Evolutionary conservation across 73 alveolate genomes (phyloP), one percentile per base, ranked within the genome.

Genomic region (Paramecium tetraurelia): DNA sequence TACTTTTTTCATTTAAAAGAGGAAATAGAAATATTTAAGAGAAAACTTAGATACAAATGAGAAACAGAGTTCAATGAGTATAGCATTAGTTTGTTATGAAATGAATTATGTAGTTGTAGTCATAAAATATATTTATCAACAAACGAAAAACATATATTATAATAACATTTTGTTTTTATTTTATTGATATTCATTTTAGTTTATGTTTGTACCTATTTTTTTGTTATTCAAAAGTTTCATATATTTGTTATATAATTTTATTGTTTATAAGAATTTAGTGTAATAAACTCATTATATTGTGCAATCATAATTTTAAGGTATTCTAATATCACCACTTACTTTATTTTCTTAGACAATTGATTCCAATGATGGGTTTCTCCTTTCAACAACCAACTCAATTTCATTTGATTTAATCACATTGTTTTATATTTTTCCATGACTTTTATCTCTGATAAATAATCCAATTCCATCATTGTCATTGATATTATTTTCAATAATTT

Each of bases 401-500:
- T 87, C 93, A 63, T 87, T 87, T 20, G 77, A 69, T 24, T 87
- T 87, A 24, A 87, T 87, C 24, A 31, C 14, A 31, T 87, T 87
- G 11, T 63, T 84, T 70, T 29, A 27, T 27, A 87, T 87, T 41
- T 40, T 87, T 24, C 93, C 93, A 58, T 59, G 72, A 80, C 93
- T 87, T 31, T 87, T 87, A 69, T 87, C 93, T 22, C 93, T 31
- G 21, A 87, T 69, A 69, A 87, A 87, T 33, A 87, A 87, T 22
- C 93, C 93, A 4, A 87, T 87, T 7, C 93, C 93, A 70, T 87
- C 93, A 87, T 87, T 87, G 11, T 87, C 93, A 22, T 75, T 35
- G 3, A 87, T 69, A 18, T 38, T 8, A 87, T 87, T 87, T n/a
- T 41, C 57, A 2, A 70, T 36, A 16, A 87, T 87, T 18, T n/a